Percentiles rank a stretch among this genome's conserved stretches.
phyloP scores from a whole-genome alignment of 257 asterid species.

The Nicotiana attenuata region DNA sequence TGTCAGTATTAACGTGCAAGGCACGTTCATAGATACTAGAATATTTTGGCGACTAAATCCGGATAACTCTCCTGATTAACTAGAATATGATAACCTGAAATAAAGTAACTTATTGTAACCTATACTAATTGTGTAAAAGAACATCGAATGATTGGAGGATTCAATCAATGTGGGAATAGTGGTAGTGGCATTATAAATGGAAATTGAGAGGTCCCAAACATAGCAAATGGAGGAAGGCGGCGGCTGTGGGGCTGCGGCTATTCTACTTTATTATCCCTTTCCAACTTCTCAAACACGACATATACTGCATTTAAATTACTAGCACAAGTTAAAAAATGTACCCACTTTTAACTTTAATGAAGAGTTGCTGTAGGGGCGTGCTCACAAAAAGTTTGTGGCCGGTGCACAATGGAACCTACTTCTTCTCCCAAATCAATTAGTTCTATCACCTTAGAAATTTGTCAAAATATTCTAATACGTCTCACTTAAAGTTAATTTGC shows the following conservation, averaged over 20 bases:
- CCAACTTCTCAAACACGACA: background rate
- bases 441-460: no score
- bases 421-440: background rate
- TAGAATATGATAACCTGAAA: no score
- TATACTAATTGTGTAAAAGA: background rate
- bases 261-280: background rate
- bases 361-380: conserved; percentile 6
- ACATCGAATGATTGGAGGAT: background rate
- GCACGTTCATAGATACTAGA: no score
- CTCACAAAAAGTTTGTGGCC: conserved; percentile 1
- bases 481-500: no score
- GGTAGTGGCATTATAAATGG: background rate
- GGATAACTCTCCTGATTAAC: no score
- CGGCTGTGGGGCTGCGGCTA: background rate
- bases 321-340: background rate
- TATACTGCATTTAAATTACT: no score
- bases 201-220: background rate
- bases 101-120: no score
- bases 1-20: no score
- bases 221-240: conserved; percentile 13
- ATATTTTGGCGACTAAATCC: no score
- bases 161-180: background rate
- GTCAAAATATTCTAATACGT: background rate
- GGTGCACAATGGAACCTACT: background rate
- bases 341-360: no score